Evolutionary conservation across 257 asterid species (phyloP).

Genomic region (Solanum peruvianum): DNA sequence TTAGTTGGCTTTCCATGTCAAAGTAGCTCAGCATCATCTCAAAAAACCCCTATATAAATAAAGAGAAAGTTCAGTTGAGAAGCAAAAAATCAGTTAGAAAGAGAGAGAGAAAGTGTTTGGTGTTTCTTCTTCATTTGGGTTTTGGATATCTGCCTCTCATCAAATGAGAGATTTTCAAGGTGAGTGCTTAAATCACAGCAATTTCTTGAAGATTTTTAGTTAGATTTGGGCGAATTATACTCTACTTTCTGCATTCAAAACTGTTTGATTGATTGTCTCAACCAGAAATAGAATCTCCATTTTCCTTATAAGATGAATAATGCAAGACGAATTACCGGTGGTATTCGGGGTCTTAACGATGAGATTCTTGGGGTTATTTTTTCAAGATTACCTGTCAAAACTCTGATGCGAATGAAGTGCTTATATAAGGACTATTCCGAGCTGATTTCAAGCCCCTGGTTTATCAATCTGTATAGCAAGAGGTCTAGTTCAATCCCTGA

Average conservation of each 20-base stretch:
- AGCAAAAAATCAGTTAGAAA: background rate
- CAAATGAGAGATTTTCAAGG: background rate
- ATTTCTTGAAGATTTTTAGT: background rate
- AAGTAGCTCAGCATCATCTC: background rate
- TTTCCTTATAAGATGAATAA: background rate
- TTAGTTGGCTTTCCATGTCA: too few relatives aligned
- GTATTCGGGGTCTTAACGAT: background rate
- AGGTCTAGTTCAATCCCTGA: background rate
- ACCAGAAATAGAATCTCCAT: background rate
- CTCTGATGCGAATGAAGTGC: background rate
- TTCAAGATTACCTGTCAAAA: background rate
- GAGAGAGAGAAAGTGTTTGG: background rate
- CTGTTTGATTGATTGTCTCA: background rate
- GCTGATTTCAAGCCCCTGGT: background rate
- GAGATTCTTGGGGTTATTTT: background rate
- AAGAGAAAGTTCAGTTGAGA: too few relatives aligned
- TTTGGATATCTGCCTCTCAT: background rate
- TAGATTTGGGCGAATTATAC: too few relatives aligned
- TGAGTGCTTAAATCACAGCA: background rate
- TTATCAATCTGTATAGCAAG: background rate
- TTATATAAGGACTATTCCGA: background rate
- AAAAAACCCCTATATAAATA: too few relatives aligned
- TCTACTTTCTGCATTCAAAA: background rate
- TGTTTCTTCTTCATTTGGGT: background rate
- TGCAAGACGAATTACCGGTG: background rate